phyloP scores from a whole-genome alignment of 352 stramenopile species.

The Globisporangium viniferum region DNA sequence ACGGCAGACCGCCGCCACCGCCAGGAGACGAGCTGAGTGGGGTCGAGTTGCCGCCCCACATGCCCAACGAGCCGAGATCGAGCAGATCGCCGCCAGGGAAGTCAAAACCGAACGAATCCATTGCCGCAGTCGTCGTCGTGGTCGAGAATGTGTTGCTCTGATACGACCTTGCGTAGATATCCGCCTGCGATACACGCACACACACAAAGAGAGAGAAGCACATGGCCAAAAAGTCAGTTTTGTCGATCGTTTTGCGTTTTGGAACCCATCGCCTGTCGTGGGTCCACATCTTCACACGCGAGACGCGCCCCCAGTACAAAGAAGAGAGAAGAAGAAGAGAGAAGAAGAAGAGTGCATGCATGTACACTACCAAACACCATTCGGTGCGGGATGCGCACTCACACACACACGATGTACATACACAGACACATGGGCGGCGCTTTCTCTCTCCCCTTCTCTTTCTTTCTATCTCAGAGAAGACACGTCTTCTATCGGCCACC shows the following conservation, averaged over 20 bases:
- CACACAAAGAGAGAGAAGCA: not conserved
- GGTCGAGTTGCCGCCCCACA: conserved; percentile 60
- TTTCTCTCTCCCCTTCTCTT: not conserved
- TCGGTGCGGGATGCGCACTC: not conserved
- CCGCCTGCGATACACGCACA: not conserved
- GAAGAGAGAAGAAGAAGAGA: not conserved
- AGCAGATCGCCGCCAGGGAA: conserved; percentile 71
- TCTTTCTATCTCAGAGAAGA: not conserved
- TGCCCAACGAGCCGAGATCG: conserved; percentile 68
- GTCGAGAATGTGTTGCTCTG: not conserved
- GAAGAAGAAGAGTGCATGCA: not conserved
- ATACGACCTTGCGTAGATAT: conserved; percentile 1
- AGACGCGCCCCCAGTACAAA: not conserved
- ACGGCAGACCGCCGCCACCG: conserved; percentile 46
- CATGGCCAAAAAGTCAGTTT: conserved; percentile 2
- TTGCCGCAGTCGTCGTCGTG: conserved; percentile 19
- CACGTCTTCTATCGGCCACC: not conserved
- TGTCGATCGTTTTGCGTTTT: conserved; percentile 1
- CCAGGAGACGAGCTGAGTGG: conserved; percentile 73
- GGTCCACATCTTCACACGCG: not conserved
- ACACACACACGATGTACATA: not conserved
- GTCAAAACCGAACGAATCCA: conserved; percentile 87
- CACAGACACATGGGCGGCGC: not conserved
- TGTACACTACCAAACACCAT: not conserved
- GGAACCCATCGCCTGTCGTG: not conserved